Percentiles rank a stretch among this genome's conserved stretches.
These are phyloP conservation scores for Dactylis glomerata DNA, from an alignment of 176 grass and related monocot genomes.

Conservation along the genomic window DNA sequence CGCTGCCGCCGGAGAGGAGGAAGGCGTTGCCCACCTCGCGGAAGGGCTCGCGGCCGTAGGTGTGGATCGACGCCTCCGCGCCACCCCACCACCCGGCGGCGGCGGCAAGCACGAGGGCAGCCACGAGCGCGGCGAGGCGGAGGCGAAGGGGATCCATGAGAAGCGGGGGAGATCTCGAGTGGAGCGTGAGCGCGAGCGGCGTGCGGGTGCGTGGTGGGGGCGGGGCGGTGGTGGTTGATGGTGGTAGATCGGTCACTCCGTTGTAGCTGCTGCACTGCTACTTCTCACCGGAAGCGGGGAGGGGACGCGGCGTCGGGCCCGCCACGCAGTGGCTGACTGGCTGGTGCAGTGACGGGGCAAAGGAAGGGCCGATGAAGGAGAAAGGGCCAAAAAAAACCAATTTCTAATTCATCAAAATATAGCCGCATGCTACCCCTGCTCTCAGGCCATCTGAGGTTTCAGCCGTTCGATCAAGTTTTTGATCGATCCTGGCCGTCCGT, in stretches of 20 bases:
- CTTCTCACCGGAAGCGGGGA: constrained; percentile 20
- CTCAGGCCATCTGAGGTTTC: no score
- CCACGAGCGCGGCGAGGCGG: constrained; percentile 12
- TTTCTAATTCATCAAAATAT: no score
- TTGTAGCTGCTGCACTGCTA: constrained; percentile 6
- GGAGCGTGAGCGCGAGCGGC: background rate
- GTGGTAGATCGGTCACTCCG: constrained; percentile 50
- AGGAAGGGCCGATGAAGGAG: background rate
- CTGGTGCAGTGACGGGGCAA: background rate
- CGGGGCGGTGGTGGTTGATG: constrained; percentile 11
- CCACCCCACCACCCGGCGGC: constrained; percentile 19
- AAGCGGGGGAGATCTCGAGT: constrained; percentile 29
- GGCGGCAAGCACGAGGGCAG: constrained; percentile 20
- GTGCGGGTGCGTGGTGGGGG: constrained; percentile 18
- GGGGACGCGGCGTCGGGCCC: background rate
- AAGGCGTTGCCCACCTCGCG: constrained; percentile 96
- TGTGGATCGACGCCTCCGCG: constrained; percentile 85
- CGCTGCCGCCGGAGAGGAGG: constrained; percentile 97
- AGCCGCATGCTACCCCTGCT: no score
- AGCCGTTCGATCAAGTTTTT: no score
- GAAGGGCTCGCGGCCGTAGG: constrained; percentile 83
- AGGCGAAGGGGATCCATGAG: constrained; percentile 71
- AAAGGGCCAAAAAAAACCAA: no score
- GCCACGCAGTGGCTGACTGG: background rate
- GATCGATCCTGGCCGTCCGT: no score